Base-by-base conservation (phyloP, 352 stramenopile species). In the Globisporangium paroecandrum region DNA sequence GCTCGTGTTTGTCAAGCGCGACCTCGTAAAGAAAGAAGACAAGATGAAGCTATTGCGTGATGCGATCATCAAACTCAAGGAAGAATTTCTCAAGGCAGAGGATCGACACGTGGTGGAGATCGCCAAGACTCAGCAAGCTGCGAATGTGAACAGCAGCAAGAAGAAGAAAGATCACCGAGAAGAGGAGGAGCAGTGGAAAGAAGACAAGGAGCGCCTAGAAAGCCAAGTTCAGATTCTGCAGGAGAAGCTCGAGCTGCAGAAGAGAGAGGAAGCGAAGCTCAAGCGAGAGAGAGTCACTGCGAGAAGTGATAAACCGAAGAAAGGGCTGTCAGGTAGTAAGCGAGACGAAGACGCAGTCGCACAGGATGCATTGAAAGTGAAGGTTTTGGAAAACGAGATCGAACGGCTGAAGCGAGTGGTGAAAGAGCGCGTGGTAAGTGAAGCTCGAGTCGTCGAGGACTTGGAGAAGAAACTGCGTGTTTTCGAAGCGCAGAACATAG, bases 1-100 rank as follows among this genome's bases (percentile, higher is more conserved):
- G 56, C 49, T 88, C 0, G 46, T 41, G 3, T 73, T 75, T 3
- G 47, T 75, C 6, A 85, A 85, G 34, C 69, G 72, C 20, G 80
- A 93, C 4, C 38, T 85, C 12, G 43, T 24, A 4, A 79, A 75
- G 22, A 90, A 89, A 24, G 83, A 90, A 25, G 74, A 83, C 13
- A 91, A 91, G 47, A 76, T 94, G 49, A 75, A 85, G 62, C 58
- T 89, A 27, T 61, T 94, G 43, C 77, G 89, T 8, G 85, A 93
- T 25, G 89, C 89, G 3, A 84, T 97, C 51, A 85, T 97, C 32
- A 83, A 86, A 57, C 69, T 97, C 4, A 97, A 97, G 66, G 84
- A 97, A 60, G 91, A 96, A 65, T 97, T 97, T 58, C 53, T 97
- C 4, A 93, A 95, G 62, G 85, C 80, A 1, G 85, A 97, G 68